phyloP scores from a whole-genome alignment of 2,329 filamentous ascomycete genomes.

The Diaporthe vaccinii region DNA sequence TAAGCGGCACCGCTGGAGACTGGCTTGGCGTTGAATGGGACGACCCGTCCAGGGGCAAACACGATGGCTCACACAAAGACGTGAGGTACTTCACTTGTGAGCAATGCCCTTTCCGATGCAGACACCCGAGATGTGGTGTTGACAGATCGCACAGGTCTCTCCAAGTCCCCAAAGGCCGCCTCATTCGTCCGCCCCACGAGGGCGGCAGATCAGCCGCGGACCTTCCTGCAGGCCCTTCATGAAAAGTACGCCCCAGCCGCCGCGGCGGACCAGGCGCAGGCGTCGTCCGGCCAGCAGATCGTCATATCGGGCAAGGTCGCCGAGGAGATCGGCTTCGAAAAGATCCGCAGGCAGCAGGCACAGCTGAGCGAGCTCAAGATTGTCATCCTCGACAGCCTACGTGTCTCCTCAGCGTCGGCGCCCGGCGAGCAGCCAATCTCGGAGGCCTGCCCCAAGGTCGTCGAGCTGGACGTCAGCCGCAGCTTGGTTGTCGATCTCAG shows the following conservation, averaged over 20 bases:
- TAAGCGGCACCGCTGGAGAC: constrained; percentile 80
- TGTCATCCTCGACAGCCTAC: constrained; percentile 84
- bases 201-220: constrained; percentile 74
- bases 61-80: constrained; percentile 86
- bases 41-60: constrained; percentile 86
- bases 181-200: constrained; percentile 89
- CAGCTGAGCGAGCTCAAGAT: constrained; percentile 82
- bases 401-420: constrained; percentile 62
- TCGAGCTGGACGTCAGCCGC: constrained; percentile 86
- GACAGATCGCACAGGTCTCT: constrained; percentile 62
- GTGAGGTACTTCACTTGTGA: constrained; percentile 87
- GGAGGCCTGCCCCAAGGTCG: constrained; percentile 74
- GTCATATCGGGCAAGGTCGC: constrained; percentile 84
- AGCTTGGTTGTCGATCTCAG: constrained; percentile 81
- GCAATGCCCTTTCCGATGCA: constrained; percentile 43
- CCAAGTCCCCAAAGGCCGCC: constrained; percentile 76
- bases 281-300: constrained; percentile 66
- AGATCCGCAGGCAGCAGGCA: constrained; percentile 85
- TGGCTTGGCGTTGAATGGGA: constrained; percentile 99
- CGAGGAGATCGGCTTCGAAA: constrained; percentile 95
- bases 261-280: constrained; percentile 46
- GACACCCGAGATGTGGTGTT: constrained; percentile 1
- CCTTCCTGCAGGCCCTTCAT: constrained; percentile 83
- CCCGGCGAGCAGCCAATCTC: constrained; percentile 57
- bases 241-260: constrained; percentile 84